Percentiles rank a stretch among this genome's conserved stretches.
phyloP scores from a whole-genome alignment of 2,329 filamentous ascomycete genomes.

The Ceratocystis diversiconidia region DNA sequence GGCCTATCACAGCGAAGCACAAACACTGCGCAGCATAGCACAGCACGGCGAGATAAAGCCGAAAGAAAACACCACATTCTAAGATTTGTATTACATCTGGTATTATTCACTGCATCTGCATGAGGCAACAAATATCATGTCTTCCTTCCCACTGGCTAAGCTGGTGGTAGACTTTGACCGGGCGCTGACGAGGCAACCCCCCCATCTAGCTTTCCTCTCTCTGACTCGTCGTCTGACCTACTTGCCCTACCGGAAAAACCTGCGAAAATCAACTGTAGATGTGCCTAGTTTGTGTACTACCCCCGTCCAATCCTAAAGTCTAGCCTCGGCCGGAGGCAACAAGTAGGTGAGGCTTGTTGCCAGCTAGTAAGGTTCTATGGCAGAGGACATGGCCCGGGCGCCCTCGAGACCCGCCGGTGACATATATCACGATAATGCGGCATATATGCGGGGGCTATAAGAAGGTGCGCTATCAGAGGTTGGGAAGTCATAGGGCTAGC shows the following conservation, averaged over 20 bases:
- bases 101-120: background rate
- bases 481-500: background rate
- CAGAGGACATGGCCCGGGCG: background rate
- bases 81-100: background rate
- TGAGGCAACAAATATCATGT: background rate
- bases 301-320: background rate
- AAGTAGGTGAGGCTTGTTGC: background rate
- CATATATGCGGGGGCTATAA: conserved; percentile 3
- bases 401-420: background rate
- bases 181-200: no score
- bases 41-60: background rate
- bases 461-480: background rate
- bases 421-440: conserved; percentile 1
- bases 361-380: background rate
- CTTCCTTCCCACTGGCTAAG: background rate
- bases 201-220: background rate
- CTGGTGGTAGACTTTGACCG: no score
- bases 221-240: background rate
- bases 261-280: background rate
- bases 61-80: background rate
- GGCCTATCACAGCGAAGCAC: background rate
- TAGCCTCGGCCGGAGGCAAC: background rate
- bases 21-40: no score
- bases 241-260: background rate
- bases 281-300: background rate